Base-by-base conservation (phyloP, 768 basidiomycete genomes). In the Exsudoporus frostii region DNA sequence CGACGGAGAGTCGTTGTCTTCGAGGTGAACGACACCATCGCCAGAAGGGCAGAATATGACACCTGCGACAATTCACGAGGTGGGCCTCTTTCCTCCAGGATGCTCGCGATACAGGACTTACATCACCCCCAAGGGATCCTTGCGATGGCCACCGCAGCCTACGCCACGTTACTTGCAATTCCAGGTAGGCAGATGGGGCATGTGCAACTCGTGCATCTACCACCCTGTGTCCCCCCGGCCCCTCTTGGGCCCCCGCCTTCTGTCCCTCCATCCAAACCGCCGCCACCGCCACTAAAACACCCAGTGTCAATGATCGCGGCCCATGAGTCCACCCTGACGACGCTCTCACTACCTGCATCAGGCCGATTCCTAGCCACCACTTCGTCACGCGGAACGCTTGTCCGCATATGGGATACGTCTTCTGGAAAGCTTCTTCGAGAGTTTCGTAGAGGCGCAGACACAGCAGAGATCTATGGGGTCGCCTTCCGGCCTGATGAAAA, bases 391-490 rank as follows among this genome's bases (percentile, higher is more conserved):
- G 93, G 93, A 14, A 97, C 93, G 1, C 78, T 97, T 38, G 83
- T 96, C 25, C 81, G 93, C 41, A 79, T 95, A 62, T 97, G 92
- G 91, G 88, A 94, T 65, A 71, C 90, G 1, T 62, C 73, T 7
- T 81, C 84, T 8, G 88, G 89, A 17, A 87, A 85, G 59, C 81
- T 90, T 43, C 70, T 90, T 22, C 78, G 85, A 42, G 93, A 95
- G 67, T 79, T 97, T 27, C 76, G 93, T 51, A 79, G 93, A 66
- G 93, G 93, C 9, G 81, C 88, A 17, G 94, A 97, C 69, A 86
- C 90, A 62, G 93, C 93, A 27, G 86, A 89, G 62, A 94, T 96
- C 40, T 95, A 92, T 68, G 91, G 91, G 3, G 88, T 94, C 19
- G 86, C 88, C 13, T 92, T 95, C 69, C 80, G 92, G 34, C 85